Evolutionary conservation across 2,329 filamentous ascomycete genomes (phyloP), one percentile per base, ranked within the genome.

Genomic region (Aspergillus tubingensis): DNA sequence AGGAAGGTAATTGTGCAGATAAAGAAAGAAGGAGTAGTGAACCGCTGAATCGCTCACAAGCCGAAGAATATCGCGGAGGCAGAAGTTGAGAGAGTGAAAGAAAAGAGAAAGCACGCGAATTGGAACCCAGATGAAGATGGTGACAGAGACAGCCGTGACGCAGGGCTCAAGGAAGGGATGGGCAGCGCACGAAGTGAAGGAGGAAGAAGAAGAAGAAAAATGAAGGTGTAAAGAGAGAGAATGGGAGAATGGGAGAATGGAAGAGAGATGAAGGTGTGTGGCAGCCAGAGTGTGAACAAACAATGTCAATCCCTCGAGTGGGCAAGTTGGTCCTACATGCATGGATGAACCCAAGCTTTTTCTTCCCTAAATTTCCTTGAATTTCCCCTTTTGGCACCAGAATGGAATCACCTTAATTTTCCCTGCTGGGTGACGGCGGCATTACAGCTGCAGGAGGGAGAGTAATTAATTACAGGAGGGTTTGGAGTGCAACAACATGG

Each of bases 181-280:
- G 13, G 53, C 30, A 36, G 52, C 10, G 11, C 43, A 57, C 44
- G 54, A 57, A 60, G 47, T 49, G 44, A 56, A 41, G 53, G 25
- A 25, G 25, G 25, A 25, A 51, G 52, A 47, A 63, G 32, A 51
- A 51, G 55, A n/a, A n/a, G n/a, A n/a, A 57, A 51, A 19, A 50
- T n/a, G 32, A 48, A 49, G 43, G 39, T 54, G 47, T 15, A 19
- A 61, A 54, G 25, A 49, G n/a, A 30, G 15, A 56, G 41, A 21
- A 47, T 5, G 52, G 15, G 48, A 38, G 51, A 50, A 19, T 49
- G 59, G 44, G 49, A 17, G 50, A 58, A 51, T 27, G 55, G 7
- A 25, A 51, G 54, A 27, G 21, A 38, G 27, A 54, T 36, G 30
- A 36, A 13, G 30, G 30, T 36, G 30, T 13, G 30, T 11, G 17